Base-by-base conservation (phyloP, 2,329 filamentous ascomycete genomes). In the Bisporella sp. region DNA sequence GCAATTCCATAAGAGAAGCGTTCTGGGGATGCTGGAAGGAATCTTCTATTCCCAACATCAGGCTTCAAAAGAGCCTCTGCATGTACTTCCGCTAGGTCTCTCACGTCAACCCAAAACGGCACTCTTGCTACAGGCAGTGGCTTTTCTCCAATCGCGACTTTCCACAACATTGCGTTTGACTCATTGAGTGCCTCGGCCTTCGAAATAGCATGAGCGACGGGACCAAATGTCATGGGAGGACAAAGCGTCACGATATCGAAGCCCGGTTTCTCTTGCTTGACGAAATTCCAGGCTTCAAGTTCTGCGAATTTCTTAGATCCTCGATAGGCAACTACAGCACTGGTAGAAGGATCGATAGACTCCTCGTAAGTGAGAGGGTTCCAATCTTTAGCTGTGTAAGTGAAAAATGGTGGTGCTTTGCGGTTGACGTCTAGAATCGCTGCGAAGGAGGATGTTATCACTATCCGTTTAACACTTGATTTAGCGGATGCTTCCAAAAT, bases 401-500 rank as follows among this genome's bases (percentile, higher is more conserved):
- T 68, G 56, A 78, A 70, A 5, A 67, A 71, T 8, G 71, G 68
- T 56, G 68, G 67, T 49, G 64, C 65, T 13, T 78, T 78, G 59
- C 81, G 78, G 60, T 66, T 70, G 21, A 62, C 47, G 55, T 83
- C 71, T 46, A 81, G 52, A 32, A 85, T 80, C 0, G 79, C 70
- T 12, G 81, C 81, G 58, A 84, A 84, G 2, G 80, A 84, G 5
- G 79, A 82, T 2, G 81, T 85, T 55, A 85, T 76, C 40, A 81
- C 57, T 7, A 68, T 52, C 5, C 59, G 51, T 45, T 61, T 60
- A n/a, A 64, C 59, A 52, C 51, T 71, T 66, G 31, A 68, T 11
- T 63, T 58, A 41, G 72, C 64, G 40, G 74, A 61, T 0, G 75
- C 74, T 44, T 67, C 63, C 3, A 82, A 66, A 4, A 81, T 61